These are phyloP conservation scores for Solanum peruvianum DNA, from an alignment of 257 asterid species.

Conservation along the genomic window DNA sequence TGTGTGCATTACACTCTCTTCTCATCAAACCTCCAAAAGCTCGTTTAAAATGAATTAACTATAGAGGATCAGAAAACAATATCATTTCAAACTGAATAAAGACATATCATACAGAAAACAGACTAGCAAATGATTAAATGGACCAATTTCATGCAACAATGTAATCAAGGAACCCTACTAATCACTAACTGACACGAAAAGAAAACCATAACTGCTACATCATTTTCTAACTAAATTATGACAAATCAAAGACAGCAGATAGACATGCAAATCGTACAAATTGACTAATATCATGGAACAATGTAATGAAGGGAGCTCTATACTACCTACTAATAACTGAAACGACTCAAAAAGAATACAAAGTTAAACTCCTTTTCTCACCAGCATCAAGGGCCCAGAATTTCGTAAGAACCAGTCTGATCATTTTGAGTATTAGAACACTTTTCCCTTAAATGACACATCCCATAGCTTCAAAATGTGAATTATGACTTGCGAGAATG, in stretches of 20 bases:
- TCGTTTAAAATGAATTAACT: background rate
- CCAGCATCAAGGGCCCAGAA: background rate
- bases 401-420: background rate
- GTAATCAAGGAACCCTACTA: background rate
- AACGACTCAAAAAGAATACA: background rate
- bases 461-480: background rate
- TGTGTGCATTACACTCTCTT: slow-evolving; percentile 71
- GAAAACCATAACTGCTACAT: background rate
- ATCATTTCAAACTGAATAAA: background rate
- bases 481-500: background rate
- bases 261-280: background rate
- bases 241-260: background rate
- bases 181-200: background rate
- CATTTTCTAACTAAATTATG: background rate
- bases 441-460: background rate
- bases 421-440: background rate
- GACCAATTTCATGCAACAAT: background rate
- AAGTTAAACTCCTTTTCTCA: background rate
- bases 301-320: background rate
- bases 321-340: background rate
- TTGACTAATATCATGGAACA: background rate
- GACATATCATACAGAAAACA: background rate
- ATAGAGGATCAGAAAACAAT: background rate
- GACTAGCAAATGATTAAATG: background rate
- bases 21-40: slow-evolving; percentile 85